Evolutionary conservation across 1,284 basidiomycete species (phyloP).

Genomic region (Heterobasidion parviporum): DNA sequence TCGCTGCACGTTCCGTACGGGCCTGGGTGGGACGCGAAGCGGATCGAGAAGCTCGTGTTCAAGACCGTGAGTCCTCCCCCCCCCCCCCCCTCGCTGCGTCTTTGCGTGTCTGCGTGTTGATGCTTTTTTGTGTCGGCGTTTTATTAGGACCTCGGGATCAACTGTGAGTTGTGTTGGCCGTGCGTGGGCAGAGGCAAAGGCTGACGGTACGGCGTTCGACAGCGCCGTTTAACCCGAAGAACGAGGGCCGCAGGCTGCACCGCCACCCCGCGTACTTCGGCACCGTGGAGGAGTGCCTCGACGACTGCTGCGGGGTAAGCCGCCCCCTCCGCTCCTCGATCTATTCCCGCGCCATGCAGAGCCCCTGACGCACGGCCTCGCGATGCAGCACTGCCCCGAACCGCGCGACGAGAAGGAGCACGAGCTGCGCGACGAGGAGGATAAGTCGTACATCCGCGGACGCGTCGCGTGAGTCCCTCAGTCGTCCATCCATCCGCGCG

Average conservation of each 20-base stretch:
- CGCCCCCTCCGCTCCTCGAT: too few relatives aligned
- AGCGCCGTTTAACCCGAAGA: conserved; percentile 56
- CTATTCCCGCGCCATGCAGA: too few relatives aligned
- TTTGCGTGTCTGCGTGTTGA: neutral
- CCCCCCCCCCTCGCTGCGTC: neutral
- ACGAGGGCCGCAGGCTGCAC: conserved; percentile 49
- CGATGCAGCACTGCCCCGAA: conserved; percentile 35
- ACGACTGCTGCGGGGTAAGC: conserved; percentile 57
- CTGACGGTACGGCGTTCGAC: neutral
- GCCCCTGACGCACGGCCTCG: neutral
- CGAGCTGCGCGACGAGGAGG: conserved; percentile 22
- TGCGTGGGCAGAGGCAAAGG: neutral
- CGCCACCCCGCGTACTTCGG: conserved; percentile 59
- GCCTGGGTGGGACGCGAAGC: conserved; percentile 48
- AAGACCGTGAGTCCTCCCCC: conserved; percentile 33
- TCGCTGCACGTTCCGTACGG: conserved; percentile 54
- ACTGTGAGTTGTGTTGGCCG: too few relatives aligned
- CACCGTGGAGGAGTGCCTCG: conserved; percentile 43
- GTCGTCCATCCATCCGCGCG: neutral
- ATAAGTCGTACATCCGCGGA: conserved; percentile 43
- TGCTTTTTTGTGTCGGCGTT: neutral
- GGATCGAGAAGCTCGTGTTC: conserved; percentile 51
- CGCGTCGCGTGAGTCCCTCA: conserved; percentile 36
- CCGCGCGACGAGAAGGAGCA: conserved; percentile 42
- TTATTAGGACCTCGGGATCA: neutral